Evolutionary conservation across 2,329 filamentous ascomycete genomes (phyloP).

Genomic region (Chaetomiaceae sp.): DNA sequence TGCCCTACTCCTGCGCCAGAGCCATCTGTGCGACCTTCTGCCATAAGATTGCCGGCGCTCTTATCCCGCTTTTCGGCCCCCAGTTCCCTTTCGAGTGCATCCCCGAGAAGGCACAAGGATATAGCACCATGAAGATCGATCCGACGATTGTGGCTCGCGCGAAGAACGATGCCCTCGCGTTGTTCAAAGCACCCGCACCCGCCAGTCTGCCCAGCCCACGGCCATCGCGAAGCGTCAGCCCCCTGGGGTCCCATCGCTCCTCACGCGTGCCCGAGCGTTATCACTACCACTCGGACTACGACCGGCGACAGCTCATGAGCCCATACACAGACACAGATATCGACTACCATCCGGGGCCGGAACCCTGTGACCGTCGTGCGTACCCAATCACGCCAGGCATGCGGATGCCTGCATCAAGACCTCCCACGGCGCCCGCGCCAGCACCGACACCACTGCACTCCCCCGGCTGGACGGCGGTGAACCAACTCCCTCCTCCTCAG

Average conservation of each 20-base stretch:
- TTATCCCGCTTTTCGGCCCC: conserved; percentile 87
- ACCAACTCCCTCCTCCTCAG: conserved; percentile 17
- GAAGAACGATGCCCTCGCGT: conserved; percentile 44
- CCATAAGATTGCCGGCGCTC: conserved; percentile 71
- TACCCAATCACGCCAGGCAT: neutral
- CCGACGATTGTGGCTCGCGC: conserved; percentile 49
- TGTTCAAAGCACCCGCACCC: conserved; percentile 30
- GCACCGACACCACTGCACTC: conserved; percentile 6
- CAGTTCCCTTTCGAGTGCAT: conserved; percentile 72
- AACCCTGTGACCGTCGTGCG: conserved; percentile 15
- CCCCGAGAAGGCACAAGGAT: conserved; percentile 56
- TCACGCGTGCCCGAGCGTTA: conserved; percentile 6
- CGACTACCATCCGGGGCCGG: conserved; percentile 30
- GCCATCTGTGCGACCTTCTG: conserved; percentile 90
- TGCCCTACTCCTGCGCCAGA: conserved; percentile 81
- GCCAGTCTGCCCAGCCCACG: conserved; percentile 17
- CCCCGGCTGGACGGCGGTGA: conserved; percentile 30
- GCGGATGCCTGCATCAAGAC: conserved; percentile 1
- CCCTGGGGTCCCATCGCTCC: conserved; percentile 3
- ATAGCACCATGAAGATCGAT: conserved; percentile 63
- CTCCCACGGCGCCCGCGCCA: neutral
- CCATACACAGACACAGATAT: conserved; percentile 40
- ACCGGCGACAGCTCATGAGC: conserved; percentile 23
- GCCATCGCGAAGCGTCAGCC: conserved; percentile 13
- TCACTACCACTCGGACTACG: conserved; percentile 15